A percentile compares a stretch with the other conserved stretches of the same genome.
phyloP scores from a whole-genome alignment of 345 rosid species.

The Salix dunnii region DNA sequence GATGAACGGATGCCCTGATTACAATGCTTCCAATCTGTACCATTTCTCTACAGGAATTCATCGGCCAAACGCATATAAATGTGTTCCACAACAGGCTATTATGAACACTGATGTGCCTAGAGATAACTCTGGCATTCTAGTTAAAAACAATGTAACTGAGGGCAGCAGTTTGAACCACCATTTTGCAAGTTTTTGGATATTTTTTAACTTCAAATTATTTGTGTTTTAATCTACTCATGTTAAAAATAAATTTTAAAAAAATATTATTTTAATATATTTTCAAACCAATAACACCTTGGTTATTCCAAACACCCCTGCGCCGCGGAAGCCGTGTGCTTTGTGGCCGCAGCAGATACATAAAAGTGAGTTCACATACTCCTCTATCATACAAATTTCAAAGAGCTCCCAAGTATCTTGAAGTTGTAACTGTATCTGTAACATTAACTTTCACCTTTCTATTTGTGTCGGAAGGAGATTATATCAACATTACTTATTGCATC shows the following conservation, averaged over 20 bases:
- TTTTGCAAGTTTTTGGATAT: too few species aligned
- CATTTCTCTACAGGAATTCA: not conserved
- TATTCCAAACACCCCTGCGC: too few species aligned
- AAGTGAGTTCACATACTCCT: not conserved
- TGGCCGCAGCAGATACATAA: not conserved
- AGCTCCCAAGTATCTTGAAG: not conserved
- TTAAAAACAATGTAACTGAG: not conserved
- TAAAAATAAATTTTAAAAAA: too few species aligned
- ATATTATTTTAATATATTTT: too few species aligned
- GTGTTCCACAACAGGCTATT: not conserved
- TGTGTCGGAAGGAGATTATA: not conserved
- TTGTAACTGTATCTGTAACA: constrained; percentile 1
- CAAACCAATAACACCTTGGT: too few species aligned
- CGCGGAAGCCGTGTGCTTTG: not conserved
- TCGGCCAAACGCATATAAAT: not conserved
- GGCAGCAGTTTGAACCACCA: too few species aligned
- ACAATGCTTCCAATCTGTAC: too few species aligned
- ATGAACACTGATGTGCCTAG: not conserved
- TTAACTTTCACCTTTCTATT: constrained; percentile 9
- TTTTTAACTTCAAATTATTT: too few species aligned
- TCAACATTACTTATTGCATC: constrained; percentile 22
- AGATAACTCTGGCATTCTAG: not conserved
- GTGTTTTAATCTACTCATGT: too few species aligned
- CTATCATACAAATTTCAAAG: not conserved
- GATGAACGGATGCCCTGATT: too few species aligned